Base-by-base conservation (phyloP, 2,329 filamentous ascomycete genomes). In the Sporothrix luriei region DNA sequence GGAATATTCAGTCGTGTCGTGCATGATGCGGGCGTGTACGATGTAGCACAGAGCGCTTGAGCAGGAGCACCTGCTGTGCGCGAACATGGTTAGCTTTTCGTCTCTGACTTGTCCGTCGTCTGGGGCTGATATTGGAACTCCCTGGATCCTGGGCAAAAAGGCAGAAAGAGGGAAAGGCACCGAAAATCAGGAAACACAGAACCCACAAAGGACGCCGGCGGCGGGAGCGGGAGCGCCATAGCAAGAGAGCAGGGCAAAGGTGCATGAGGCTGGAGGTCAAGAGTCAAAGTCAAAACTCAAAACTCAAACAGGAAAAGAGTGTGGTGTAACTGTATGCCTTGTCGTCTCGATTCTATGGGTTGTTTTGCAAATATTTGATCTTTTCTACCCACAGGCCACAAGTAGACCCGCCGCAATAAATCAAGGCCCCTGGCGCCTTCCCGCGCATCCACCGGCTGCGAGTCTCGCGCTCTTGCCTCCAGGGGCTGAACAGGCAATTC, bases 171-270 rank as follows among this genome's bases (percentile, higher is more conserved):
- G 29, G 19, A 52, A 66, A 51, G 62, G 48, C 48, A 40, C 48
- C 26, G 40, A 38, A 61, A 59, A 48, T 51, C 26, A 24, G n/a
- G 40, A 61, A 6, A 46, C 55, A 48, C 49, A 33, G 13, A 65
- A 69, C 59, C 48, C 59, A 57, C 67, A 49, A 54, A 29, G 33
- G 33, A 29, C 68, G 43, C 61, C 59, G 61, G 40, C 61, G 61
- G 54, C 70, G 70, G 70, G 70, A 71, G 64, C 70, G 70, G 70
- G 70, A 68, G 65, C 70, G 68, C 68, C 70, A 67, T 43, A 48
- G 38, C 57, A 61, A 61, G 57, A 46, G 38, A 38, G 43, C 43
- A 52, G 66, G 61, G 38, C 49, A 43, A 43, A 38, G 33, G 33
- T 49, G 64, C 7, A 24, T 57, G 24, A 49, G 48, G 48, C 48